Evolutionary conservation across 257 asterid genomes (phyloP), one percentile per base, ranked within the genome.

Genomic region (Nicotiana noctiflora): DNA sequence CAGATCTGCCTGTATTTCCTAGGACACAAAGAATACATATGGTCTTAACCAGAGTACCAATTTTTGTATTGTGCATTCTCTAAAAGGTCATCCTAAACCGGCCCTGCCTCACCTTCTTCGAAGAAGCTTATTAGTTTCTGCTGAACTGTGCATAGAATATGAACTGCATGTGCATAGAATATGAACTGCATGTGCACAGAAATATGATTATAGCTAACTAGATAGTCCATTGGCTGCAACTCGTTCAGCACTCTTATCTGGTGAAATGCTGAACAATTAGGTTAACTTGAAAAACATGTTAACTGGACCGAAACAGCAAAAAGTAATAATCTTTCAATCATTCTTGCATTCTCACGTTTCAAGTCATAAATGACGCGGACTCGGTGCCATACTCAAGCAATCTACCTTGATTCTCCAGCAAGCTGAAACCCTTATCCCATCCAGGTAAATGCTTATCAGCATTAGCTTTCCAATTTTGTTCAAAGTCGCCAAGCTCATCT

Each of bases 401-500:
- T 15, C 15, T 82, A 92, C 97, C 94, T 82, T 90, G 74, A 87
- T 86, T 84, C 81, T 90, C 93, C 1, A 91, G 91, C 75, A 86
- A 21, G 82, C 82, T 90, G 89, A 90, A 92, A 84, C 88, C 90
- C 75, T 79, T 81, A 83, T 65, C 86, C 97, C 97, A 87, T 64
- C 90, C 97, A 32, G 97, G 96, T 0, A 94, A 86, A 75, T 85
- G 80, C 70, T 83, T 90, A 31, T 90, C 93, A 65, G 97, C 97
- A 75, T 72, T 85, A 55, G 19, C 83, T 83, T 90, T 93, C 97
- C 97, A 94, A 19, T 88, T 89, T 63, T 92, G 93, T 88, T 94
- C 94, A 34, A 94, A 94, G 70, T 88, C 87, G 23, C 83, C 29
- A 82, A 94, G 96, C 88, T 94, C 98, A 31, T 90, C 98, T 94